phyloP scores from a whole-genome alignment of 2,329 filamentous ascomycete species.

The Diaporthe longicolla region DNA sequence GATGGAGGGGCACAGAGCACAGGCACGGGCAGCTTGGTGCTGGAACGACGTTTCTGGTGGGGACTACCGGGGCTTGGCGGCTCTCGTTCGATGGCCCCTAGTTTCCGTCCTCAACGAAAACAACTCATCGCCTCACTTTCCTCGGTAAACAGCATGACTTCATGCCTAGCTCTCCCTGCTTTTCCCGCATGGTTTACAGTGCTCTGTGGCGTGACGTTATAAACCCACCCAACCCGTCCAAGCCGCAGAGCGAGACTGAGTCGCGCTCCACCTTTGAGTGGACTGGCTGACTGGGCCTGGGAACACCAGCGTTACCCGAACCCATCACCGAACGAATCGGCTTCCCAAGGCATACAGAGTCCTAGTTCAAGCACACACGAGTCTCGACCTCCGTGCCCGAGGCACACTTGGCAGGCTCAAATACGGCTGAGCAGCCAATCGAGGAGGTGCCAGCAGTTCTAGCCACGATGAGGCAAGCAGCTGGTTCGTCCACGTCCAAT shows the following conservation, averaged over 20 bases:
- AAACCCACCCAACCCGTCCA: constrained; percentile 24
- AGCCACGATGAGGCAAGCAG: not conserved
- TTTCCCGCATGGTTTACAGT: constrained; percentile 31
- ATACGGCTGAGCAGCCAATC: constrained; percentile 18
- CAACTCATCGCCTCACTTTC: constrained; percentile 38
- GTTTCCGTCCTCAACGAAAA: constrained; percentile 25
- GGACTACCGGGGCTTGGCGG: constrained; percentile 29
- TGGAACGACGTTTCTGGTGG: constrained; percentile 28
- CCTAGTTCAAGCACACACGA: not conserved
- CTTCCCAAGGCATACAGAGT: constrained; percentile 1
- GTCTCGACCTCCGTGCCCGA: constrained; percentile 9
- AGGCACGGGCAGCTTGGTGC: constrained; percentile 8
- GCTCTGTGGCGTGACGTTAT: constrained; percentile 39
- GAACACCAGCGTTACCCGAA: constrained; percentile 11
- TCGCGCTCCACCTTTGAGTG: constrained; percentile 21
- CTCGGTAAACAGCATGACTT: constrained; percentile 37
- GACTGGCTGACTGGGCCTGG: not conserved
- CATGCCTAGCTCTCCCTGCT: constrained; percentile 32
- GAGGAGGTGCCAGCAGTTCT: constrained; percentile 1
- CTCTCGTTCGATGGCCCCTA: constrained; percentile 33
- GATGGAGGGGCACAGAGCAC: constrained; percentile 33
- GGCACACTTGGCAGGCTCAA: constrained; percentile 6
- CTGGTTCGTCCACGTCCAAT: constrained; percentile 4
- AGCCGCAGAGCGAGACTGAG: constrained; percentile 4
- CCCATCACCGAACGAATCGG: constrained; percentile 31